Evolutionary conservation across 2,329 filamentous ascomycete species (phyloP), one percentile per base, ranked within the genome.

Genomic region (Paraphaeosphaeria sporulosa): DNA sequence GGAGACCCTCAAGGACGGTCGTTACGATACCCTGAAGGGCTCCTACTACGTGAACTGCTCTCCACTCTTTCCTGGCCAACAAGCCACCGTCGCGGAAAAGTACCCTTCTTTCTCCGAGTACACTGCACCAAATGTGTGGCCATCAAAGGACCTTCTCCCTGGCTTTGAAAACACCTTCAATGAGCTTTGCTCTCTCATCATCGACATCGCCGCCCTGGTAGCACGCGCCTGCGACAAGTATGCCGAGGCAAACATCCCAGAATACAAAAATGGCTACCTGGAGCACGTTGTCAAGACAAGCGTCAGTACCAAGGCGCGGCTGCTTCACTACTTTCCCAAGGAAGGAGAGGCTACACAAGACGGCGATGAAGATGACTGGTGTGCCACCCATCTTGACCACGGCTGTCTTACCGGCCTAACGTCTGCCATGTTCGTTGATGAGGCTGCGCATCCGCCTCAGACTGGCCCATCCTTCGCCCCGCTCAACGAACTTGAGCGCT

Each of bases 361-460:
- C 13, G 73, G 80, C 78, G 79, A 80, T n/a, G 89, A 93, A 62
- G 94, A 97, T 77, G 92, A 96, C 79, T 99, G 95, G 95, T 99
- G 94, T 77, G 92, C 93, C 9, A 93, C 90, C 1, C 91, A 95
- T 76, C 83, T 95, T 58, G 94, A 98, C 77, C 93, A 97, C 71
- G 93, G 95, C 46, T 98, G 94, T 75, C 84, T 99, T 34, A 99
- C 95, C 0, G 94, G 94, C 15, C 84, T 99, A 36, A 99, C 95
- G 0, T 94, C 91, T 2, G 94, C 94, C 67, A 97, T 98, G 93
- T 98, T 96, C 77, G 85, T 98, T 63, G 93, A 98, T 73, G 94
- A 98, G 80, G 79, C 80, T 0, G 75, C 74, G 10, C 72, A 79
- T 60, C 69, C 80, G 42, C 66, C 79, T 44, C 73, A 65, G 44